Conservation (phyloP, 306 rosid species). For the Mucuna pruriens region DNA sequence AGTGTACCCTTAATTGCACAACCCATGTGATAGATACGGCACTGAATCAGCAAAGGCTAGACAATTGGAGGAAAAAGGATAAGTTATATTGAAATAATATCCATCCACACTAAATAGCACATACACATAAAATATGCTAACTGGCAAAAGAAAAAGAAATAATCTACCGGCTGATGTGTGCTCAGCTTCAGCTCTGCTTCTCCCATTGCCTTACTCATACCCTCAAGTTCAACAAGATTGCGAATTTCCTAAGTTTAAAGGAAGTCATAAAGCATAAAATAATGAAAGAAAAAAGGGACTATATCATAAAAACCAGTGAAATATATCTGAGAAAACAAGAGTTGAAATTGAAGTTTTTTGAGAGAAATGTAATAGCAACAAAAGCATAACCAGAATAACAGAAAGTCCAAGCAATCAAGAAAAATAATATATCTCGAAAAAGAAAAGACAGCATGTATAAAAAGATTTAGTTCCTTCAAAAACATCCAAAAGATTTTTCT, state of each 20-base stretch:
- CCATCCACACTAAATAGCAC: neutral
- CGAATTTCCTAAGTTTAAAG: slow-evolving; percentile 41
- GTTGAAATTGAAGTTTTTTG: neutral
- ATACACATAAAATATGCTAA: slow-evolving; percentile 11
- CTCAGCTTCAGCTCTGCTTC: slow-evolving; percentile 27
- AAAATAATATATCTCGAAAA: neutral
- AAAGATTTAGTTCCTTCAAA: neutral
- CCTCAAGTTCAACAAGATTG: slow-evolving; percentile 37
- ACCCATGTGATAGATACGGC: slow-evolving; percentile 74
- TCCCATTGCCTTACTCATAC: slow-evolving; percentile 36
- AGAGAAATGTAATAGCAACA: neutral
- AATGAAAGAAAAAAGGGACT: neutral
- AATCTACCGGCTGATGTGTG: slow-evolving; percentile 52
- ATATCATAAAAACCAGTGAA: slow-evolving; percentile 2
- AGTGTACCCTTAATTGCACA: slow-evolving; percentile 77
- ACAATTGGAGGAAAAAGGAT: slow-evolving; percentile 11
- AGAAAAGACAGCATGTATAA: neutral
- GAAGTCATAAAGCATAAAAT: neutral
- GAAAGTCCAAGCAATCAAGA: neutral
- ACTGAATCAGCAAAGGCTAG: slow-evolving; percentile 83
- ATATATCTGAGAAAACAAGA: neutral
- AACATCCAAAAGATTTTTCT: neutral
- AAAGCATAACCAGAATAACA: slow-evolving; percentile 10
- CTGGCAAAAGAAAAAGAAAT: slow-evolving; percentile 20
- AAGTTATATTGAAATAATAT: slow-evolving; percentile 37